Conservation (phyloP, 2,329 filamentous ascomycete species). For the Sarocladiaceae sp. region DNA sequence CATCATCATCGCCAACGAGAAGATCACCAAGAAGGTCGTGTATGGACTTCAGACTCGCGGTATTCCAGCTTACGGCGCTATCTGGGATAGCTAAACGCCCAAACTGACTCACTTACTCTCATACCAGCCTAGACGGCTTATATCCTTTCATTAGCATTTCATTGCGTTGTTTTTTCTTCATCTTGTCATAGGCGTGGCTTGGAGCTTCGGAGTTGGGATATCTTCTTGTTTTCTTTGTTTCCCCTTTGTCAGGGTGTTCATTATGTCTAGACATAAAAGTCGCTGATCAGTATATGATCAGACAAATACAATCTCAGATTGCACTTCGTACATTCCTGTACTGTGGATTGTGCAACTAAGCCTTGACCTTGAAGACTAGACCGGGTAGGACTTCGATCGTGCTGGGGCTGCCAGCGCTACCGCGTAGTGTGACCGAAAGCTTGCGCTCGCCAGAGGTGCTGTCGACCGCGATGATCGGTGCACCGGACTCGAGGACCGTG, state of each 20-base stretch:
- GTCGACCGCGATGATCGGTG: background rate
- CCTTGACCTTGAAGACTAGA: background rate
- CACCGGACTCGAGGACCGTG: background rate
- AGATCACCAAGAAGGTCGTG: conserved; percentile 63
- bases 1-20: conserved; percentile 68
- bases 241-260: background rate
- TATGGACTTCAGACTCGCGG: conserved; percentile 64
- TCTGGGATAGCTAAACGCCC: conserved; percentile 55
- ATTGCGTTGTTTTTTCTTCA: background rate
- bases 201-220: background rate
- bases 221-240: background rate
- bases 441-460: background rate
- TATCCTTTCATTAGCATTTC: background rate
- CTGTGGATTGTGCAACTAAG: too few relatives aligned
- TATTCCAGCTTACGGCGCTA: conserved; percentile 66
- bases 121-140: background rate
- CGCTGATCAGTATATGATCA: background rate
- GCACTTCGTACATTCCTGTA: too few relatives aligned
- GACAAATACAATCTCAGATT: background rate
- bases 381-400: conserved; percentile 1
- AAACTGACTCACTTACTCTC: background rate
- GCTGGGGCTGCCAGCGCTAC: background rate
- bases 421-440: background rate
- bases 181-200: background rate
- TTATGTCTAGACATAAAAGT: background rate